These are phyloP conservation scores for Cytospora chrysosperma DNA, from an alignment of 2,329 filamentous ascomycete species.

Conservation along the genomic window DNA sequence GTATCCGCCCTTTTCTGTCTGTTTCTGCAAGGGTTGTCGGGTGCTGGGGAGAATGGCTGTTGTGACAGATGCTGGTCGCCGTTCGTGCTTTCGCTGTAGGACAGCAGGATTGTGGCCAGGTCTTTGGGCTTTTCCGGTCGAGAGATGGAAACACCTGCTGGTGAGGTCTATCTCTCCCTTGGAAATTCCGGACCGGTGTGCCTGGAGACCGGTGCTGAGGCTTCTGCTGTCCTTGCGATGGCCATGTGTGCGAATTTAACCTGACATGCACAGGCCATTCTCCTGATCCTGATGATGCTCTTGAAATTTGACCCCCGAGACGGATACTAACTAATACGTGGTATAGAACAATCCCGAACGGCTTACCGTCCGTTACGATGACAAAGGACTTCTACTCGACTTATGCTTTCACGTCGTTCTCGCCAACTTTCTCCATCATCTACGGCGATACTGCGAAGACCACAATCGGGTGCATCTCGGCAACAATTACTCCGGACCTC, in stretches of 20 bases:
- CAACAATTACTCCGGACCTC: conserved; percentile 81
- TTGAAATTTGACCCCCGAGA: neutral
- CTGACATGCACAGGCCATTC: neutral
- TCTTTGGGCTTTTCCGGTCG: neutral
- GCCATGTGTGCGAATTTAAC: neutral
- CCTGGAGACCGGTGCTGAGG: neutral
- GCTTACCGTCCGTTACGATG: conserved; percentile 71
- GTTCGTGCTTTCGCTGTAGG: neutral
- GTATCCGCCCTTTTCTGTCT: conserved; percentile 26
- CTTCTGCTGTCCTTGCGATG: neutral
- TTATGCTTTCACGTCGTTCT: conserved; percentile 83
- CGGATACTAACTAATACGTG: conserved; percentile 3
- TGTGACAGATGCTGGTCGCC: neutral
- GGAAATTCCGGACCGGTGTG: neutral
- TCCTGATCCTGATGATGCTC: neutral
- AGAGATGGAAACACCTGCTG: conserved; percentile 16
- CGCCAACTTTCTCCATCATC: conserved; percentile 69
- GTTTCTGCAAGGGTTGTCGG: neutral
- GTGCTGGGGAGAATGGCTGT: neutral
- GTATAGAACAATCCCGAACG: conserved; percentile 33
- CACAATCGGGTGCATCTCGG: conserved; percentile 74
- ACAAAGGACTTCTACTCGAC: conserved; percentile 73
- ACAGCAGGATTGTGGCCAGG: conserved; percentile 8
- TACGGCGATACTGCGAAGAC: conserved; percentile 67
- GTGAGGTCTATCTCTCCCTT: neutral